Evolutionary conservation across 2,329 filamentous ascomycete genomes (phyloP).

Genomic region (Tolypocladium ovalisporum): DNA sequence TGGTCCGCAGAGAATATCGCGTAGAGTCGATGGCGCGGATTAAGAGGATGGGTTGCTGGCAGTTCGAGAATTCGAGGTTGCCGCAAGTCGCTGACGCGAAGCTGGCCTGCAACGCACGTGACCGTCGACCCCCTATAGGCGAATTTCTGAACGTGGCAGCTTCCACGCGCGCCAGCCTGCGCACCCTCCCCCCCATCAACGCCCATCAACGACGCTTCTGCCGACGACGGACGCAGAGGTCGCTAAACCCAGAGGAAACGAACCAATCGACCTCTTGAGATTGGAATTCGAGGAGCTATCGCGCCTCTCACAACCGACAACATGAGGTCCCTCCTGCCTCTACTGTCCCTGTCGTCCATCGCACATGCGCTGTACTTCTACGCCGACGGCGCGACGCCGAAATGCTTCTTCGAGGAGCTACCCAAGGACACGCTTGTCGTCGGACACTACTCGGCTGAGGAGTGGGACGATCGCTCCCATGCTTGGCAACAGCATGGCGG

Average conservation of each 20-base stretch:
- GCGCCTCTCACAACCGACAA: constrained; percentile 9
- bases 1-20: neutral
- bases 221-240: neutral
- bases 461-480: constrained; percentile 62
- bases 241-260: neutral
- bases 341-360: constrained; percentile 53
- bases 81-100: neutral
- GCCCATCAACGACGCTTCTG: neutral
- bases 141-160: constrained; percentile 43
- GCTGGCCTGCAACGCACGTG: constrained; percentile 19
- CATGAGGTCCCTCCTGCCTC: constrained; percentile 52
- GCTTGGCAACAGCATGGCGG: constrained; percentile 63
- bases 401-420: constrained; percentile 97
- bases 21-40: neutral
- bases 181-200: neutral
- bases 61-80: neutral
- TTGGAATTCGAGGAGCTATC: neutral
- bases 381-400: constrained; percentile 73
- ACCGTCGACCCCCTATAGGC: constrained; percentile 20
- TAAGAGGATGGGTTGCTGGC: neutral
- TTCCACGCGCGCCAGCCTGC: constrained; percentile 16
- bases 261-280: neutral
- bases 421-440: constrained; percentile 96
- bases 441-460: constrained; percentile 79
- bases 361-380: constrained; percentile 90